These are phyloP conservation scores for Trypanosoma lewisi DNA, from an alignment of 208 protist genomes.

Conservation along the genomic window DNA sequence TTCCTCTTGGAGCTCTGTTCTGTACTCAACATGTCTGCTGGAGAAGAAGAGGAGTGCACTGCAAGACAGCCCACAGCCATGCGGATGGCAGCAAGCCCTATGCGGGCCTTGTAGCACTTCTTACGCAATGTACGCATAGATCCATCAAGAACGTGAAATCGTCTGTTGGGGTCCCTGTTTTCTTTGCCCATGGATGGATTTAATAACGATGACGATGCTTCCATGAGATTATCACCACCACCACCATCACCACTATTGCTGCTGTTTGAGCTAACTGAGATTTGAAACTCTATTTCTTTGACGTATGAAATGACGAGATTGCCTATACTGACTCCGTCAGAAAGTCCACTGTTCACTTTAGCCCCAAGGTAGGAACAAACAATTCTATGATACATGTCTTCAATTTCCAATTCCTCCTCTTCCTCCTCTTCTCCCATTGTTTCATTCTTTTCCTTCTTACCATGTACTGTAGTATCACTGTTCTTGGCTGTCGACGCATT, in stretches of 20 bases:
- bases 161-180: neutral
- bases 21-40: no score
- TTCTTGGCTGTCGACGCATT: neutral
- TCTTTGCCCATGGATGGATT: neutral
- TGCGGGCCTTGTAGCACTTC: slow-evolving; percentile 19
- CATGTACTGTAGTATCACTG: neutral
- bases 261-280: slow-evolving; percentile 7
- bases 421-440: neutral
- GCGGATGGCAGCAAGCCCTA: slow-evolving; percentile 17
- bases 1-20: neutral
- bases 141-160: neutral
- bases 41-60: slow-evolving; percentile 1
- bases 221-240: neutral
- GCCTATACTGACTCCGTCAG: slow-evolving; percentile 17
- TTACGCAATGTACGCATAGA: slow-evolving; percentile 18
- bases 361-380: slow-evolving; percentile 21
- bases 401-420: slow-evolving; percentile 1
- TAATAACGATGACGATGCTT: neutral
- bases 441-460: neutral
- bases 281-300: slow-evolving; percentile 13
- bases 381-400: slow-evolving; percentile 24
- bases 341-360: slow-evolving; percentile 25
- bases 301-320: slow-evolving; percentile 25
- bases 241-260: slow-evolving; percentile 4
- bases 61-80: slow-evolving; percentile 20